Percentiles rank a stretch among this genome's conserved stretches.
Evolutionary conservation across 2,329 filamentous ascomycete species (phyloP).

Genomic region (Didymella glomerata): DNA sequence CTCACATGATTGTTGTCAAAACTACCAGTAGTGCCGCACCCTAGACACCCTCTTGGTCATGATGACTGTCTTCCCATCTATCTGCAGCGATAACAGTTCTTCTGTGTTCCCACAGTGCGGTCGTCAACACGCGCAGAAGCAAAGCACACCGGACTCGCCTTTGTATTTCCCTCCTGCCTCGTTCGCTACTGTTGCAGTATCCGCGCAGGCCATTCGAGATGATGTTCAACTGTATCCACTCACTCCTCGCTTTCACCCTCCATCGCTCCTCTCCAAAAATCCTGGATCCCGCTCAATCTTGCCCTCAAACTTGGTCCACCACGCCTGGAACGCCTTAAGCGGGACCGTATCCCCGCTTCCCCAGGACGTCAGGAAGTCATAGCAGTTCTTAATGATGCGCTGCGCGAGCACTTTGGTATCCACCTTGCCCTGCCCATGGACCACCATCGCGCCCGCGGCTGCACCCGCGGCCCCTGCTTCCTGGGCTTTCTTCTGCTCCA

Average conservation of each 20-base stretch:
- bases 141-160: too few relatives aligned
- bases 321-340: slow-evolving; percentile 93
- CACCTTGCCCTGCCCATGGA: slow-evolving; percentile 54
- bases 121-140: too few relatives aligned
- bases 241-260: slow-evolving; percentile 37
- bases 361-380: slow-evolving; percentile 94
- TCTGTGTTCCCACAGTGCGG: too few relatives aligned
- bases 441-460: slow-evolving; percentile 44
- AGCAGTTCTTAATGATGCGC: slow-evolving; percentile 94
- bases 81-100: too few relatives aligned
- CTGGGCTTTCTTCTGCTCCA: slow-evolving; percentile 66
- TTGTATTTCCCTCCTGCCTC: too few relatives aligned
- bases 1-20: too few relatives aligned
- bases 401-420: slow-evolving; percentile 79
- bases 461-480: slow-evolving; percentile 28
- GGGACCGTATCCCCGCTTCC: slow-evolving; percentile 84
- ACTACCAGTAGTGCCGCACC: too few relatives aligned
- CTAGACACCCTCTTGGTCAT: too few relatives aligned
- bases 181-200: too few relatives aligned
- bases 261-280: slow-evolving; percentile 80
- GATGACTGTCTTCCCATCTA: too few relatives aligned
- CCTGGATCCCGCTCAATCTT: slow-evolving; percentile 84
- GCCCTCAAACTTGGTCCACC: slow-evolving; percentile 97
- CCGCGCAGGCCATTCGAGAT: too few relatives aligned
- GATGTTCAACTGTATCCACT: too few relatives aligned